Evolutionary conservation across 495 filamentous ascomycete genomes (phyloP).

Genomic region (Hypoxylon cercidicola): DNA sequence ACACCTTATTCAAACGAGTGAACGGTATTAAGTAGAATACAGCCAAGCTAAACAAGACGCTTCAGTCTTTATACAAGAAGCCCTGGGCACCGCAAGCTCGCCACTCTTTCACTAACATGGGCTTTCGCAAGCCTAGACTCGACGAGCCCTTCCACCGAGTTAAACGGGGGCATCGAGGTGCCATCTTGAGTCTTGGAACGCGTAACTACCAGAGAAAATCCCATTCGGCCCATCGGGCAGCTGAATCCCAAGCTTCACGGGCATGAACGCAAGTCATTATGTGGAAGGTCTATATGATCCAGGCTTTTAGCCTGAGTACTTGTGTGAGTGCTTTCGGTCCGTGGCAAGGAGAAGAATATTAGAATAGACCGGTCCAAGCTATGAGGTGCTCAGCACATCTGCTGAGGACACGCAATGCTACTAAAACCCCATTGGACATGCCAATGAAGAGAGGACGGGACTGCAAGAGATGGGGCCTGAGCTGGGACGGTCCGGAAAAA

Average conservation of each 20-base stretch:
- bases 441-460: slow-evolving; percentile 14
- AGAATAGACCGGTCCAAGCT: slow-evolving; percentile 8
- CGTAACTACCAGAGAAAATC: slow-evolving; percentile 27
- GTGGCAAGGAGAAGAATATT: slow-evolving; percentile 18
- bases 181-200: slow-evolving; percentile 35
- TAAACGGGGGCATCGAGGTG: slow-evolving; percentile 23
- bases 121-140: slow-evolving; percentile 16
- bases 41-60: slow-evolving; percentile 20
- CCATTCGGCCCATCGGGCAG: slow-evolving; percentile 22
- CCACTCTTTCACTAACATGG: slow-evolving; percentile 19
- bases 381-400: slow-evolving; percentile 12
- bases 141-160: slow-evolving; percentile 25
- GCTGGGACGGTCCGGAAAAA: slow-evolving; percentile 40
- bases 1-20: slow-evolving; percentile 20
- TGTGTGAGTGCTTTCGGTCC: slow-evolving; percentile 31
- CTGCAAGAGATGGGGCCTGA: slow-evolving; percentile 24
- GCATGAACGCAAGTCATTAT: slow-evolving; percentile 21
- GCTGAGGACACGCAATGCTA: slow-evolving; percentile 33
- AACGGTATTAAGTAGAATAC: slow-evolving; percentile 2
- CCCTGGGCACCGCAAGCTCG: slow-evolving; percentile 10
- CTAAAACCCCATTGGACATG: slow-evolving; percentile 25
- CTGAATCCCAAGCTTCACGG: slow-evolving; percentile 15
- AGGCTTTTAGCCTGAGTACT: slow-evolving; percentile 39
- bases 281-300: slow-evolving; percentile 22
- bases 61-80: slow-evolving; percentile 30